These are phyloP conservation scores for Elaeis oleifera DNA, from an alignment of 202 grass and related monocot species.

Conservation along the genomic window DNA sequence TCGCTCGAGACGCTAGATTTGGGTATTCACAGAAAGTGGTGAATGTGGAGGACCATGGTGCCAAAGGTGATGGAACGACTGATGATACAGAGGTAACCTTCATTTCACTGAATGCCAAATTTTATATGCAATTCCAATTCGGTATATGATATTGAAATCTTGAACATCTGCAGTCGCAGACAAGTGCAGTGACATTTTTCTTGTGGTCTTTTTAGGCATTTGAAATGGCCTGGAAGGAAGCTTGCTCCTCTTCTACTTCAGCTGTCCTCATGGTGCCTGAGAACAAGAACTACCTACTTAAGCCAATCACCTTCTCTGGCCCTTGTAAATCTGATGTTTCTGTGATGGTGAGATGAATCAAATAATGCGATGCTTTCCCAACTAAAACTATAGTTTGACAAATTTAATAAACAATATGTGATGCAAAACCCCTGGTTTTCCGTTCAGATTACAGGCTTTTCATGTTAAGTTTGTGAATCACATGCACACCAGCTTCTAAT, in stretches of 20 bases:
- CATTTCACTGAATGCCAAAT: background rate
- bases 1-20: slow-evolving; percentile 2
- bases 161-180: no score
- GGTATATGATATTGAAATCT: no score
- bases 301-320: slow-evolving; percentile 34
- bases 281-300: slow-evolving; percentile 44
- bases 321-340: slow-evolving; percentile 45
- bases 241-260: slow-evolving; percentile 38
- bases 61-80: slow-evolving; percentile 40
- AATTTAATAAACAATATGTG: background rate
- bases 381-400: background rate
- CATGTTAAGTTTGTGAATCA: no score
- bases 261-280: slow-evolving; percentile 43
- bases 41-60: slow-evolving; percentile 46
- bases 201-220: slow-evolving; percentile 33
- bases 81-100: slow-evolving; percentile 39
- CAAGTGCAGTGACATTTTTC: background rate
- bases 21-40: slow-evolving; percentile 22
- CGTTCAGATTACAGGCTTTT: no score
- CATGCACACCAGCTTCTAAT: no score
- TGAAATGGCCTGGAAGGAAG: slow-evolving; percentile 35
- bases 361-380: background rate
- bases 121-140: background rate
- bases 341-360: slow-evolving; percentile 27
- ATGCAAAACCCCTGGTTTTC: no score